phyloP scores from a whole-genome alignment of 164 flowering plant genomes.

The Tinospora cordifolia region DNA sequence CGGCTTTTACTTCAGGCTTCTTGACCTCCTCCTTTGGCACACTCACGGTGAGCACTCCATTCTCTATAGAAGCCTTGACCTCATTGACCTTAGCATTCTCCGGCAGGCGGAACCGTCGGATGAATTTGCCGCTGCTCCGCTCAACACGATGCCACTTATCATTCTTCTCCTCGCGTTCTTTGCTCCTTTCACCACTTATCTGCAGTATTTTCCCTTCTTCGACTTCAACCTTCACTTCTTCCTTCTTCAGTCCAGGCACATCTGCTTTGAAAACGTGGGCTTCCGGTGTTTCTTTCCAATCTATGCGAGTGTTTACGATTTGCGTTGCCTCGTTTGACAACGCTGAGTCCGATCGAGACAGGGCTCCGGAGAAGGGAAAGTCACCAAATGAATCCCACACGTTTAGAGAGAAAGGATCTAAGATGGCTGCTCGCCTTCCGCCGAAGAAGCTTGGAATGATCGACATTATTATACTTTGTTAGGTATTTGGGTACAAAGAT shows the following conservation, averaged over 20 bases:
- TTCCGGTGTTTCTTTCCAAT: conserved; percentile 37
- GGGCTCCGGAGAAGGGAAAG: conserved; percentile 10
- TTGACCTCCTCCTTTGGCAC: conserved; percentile 25
- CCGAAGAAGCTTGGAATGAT: conserved; percentile 15
- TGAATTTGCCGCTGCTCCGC: conserved; percentile 27
- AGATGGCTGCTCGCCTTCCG: background rate
- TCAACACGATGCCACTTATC: conserved; percentile 29
- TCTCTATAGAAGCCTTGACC: conserved; percentile 29
- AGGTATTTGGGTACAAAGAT: no score
- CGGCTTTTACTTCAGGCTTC: no score
- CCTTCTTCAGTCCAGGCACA: no score
- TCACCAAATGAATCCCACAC: conserved; percentile 25
- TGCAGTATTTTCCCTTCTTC: conserved; percentile 29
- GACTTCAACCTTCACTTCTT: conserved; percentile 26
- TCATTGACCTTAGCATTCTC: conserved; percentile 32
- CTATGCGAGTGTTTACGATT: conserved; percentile 19
- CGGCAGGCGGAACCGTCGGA: conserved; percentile 29
- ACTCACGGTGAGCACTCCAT: conserved; percentile 25
- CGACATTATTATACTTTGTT: background rate
- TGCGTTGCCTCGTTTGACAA: conserved; percentile 16
- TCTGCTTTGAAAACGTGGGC: no score
- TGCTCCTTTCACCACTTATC: conserved; percentile 28
- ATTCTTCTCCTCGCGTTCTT: conserved; percentile 28
- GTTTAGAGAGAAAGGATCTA: no score
- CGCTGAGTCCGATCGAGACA: background rate